These are phyloP conservation scores for Salvia sclarea DNA, from an alignment of 305 asterid genomes.

Conservation along the genomic window DNA sequence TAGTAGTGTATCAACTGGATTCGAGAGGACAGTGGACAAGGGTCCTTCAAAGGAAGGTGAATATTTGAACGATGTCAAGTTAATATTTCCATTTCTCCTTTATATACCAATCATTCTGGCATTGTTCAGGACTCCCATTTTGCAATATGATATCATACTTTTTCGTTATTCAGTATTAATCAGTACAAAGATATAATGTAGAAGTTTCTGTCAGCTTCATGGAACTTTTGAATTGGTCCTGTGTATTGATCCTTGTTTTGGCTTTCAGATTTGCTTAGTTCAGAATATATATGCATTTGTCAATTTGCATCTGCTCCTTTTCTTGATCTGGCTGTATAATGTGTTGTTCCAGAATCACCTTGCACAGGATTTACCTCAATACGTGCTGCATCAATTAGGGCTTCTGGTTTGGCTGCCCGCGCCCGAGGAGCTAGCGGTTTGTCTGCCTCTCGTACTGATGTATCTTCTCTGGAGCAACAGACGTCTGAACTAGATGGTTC, in stretches of 20 bases:
- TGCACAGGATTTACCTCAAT: conserved; percentile 57
- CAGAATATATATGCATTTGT: background rate
- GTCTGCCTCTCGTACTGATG: conserved; percentile 36
- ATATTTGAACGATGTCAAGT: background rate
- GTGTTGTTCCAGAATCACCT: conserved; percentile 53
- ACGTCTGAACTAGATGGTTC: conserved; percentile 29
- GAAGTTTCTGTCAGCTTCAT: background rate
- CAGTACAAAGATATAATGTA: background rate
- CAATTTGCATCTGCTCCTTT: conserved; percentile 15
- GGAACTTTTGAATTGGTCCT: background rate
- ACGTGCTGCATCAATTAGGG: conserved; percentile 75
- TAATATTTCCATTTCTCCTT: background rate
- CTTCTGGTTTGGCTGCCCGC: conserved; percentile 78
- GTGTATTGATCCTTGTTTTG: background rate
- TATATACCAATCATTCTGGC: background rate
- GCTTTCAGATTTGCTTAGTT: conserved; percentile 12
- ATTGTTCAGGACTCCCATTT: background rate
- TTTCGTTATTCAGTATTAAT: background rate
- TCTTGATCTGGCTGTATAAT: conserved; percentile 21
- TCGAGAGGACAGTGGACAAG: conserved; percentile 30
- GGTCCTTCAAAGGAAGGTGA: conserved; percentile 37
- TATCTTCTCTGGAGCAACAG: conserved; percentile 44
- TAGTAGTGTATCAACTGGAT: conserved; percentile 28
- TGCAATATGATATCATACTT: background rate
- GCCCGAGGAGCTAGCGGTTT: conserved; percentile 39